Base-by-base conservation (phyloP, 75 land plant genomes). In the Isoetes taiwanensis region DNA sequence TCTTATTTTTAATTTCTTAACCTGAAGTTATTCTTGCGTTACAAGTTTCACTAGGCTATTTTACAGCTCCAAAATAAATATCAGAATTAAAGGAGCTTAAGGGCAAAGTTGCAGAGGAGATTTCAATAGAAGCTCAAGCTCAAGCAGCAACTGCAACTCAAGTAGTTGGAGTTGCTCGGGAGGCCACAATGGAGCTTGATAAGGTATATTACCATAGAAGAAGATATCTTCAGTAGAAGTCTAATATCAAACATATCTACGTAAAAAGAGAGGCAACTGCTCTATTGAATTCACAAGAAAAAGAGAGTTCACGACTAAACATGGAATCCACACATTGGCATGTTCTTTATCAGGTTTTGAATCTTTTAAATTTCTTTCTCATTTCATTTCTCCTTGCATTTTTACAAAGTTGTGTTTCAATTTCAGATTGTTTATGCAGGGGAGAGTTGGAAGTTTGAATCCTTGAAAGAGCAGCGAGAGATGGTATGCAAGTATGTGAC, bases 161-260 rank as follows among this genome's bases (percentile, higher is more conserved):
- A 40, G 71, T 65, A 32, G 57, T 69, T 38, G 57, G 59, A 21
- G 66, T 61, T 3, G 71, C 71, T 41, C 43, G 71, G 9, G 66
- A 69, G 42, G 71, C 71, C 2, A 62, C 71, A 24, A 69, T 69
- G 71, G 66, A 69, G 52, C 66, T 69, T 23, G 71, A 62, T 38
- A 54, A 69, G 71, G 71, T 69, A 16, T n/a, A n/a, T 43, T 3
- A 3, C 3, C 24, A 12, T 20, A 43, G 8, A 43, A 24, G 12
- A 30, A 5, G 9, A 33, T 4, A 14, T 10, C 35, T 19, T 2
- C 53, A 33, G 25, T 14, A 26, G 16, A 17, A 5, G 30, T 28
- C 6, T n/a, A 54, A 27, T 20, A 12, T n/a, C n/a, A n/a, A 54
- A n/a, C 24, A 26, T 62, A 17, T 23, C 27, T 41, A 70, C 66